These are phyloP conservation scores for Metarhizium anisopliae DNA, from an alignment of 2,329 filamentous ascomycete genomes.

Conservation along the genomic window DNA sequence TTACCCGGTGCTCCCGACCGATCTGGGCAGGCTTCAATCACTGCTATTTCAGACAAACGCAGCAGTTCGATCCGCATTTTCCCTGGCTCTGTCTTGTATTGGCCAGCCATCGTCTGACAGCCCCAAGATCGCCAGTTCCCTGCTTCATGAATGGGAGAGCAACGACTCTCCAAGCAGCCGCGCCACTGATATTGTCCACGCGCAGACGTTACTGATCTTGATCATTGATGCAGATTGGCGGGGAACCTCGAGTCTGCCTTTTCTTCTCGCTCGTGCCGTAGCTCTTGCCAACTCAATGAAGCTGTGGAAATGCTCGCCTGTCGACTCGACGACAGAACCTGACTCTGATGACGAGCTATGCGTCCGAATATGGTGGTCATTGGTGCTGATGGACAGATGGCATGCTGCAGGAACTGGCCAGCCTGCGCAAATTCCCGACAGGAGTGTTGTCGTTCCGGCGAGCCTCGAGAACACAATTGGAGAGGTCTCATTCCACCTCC, in stretches of 20 bases:
- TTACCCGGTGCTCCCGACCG: constrained; percentile 56
- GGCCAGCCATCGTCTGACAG: constrained; percentile 30
- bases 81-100: constrained; percentile 53
- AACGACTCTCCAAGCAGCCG: constrained; percentile 27
- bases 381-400: constrained; percentile 66
- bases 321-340: constrained; percentile 38
- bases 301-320: constrained; percentile 37
- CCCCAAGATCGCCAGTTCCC: constrained; percentile 33
- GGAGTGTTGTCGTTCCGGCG: constrained; percentile 48
- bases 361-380: constrained; percentile 61
- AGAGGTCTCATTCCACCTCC: constrained; percentile 53
- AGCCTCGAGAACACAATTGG: constrained; percentile 54
- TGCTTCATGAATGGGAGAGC: constrained; percentile 45
- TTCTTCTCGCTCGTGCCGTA: constrained; percentile 55
- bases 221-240: constrained; percentile 53
- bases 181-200: constrained; percentile 45
- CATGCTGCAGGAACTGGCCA: constrained; percentile 59
- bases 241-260: constrained; percentile 36
- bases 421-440: constrained; percentile 53
- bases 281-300: constrained; percentile 57
- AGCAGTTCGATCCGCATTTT: constrained; percentile 53
- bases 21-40: constrained; percentile 44
- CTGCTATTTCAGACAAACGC: constrained; percentile 47
- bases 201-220: constrained; percentile 59
- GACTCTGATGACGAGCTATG: constrained; percentile 55